phyloP scores from a whole-genome alignment of 106 monocot species.

The Alisma plantagoaquatica region DNA sequence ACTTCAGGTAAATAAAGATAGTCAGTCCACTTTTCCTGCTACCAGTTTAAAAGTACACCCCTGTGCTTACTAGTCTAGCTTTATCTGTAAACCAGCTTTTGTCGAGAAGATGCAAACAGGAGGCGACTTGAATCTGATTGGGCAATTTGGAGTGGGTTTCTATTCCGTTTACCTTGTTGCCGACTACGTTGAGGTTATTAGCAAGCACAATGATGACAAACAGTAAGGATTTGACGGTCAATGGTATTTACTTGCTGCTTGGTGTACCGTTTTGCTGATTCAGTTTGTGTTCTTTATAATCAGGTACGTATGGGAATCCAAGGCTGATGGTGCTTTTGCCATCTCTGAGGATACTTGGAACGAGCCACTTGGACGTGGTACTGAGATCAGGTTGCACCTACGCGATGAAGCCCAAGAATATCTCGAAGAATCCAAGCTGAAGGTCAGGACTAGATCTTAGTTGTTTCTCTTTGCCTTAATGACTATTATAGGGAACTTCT shows the following conservation, averaged over 20 bases:
- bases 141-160: slow-evolving; percentile 98
- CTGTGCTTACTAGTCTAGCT: background rate
- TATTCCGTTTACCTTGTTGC: slow-evolving; percentile 97
- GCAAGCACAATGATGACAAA: slow-evolving; percentile 97
- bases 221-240: slow-evolving; percentile 39
- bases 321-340: slow-evolving; percentile 95
- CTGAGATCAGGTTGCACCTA: slow-evolving; percentile 84
- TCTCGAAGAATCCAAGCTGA: slow-evolving; percentile 79
- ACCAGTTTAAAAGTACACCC: too few species aligned
- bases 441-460: too few species aligned
- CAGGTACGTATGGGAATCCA: slow-evolving; percentile 98
- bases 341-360: slow-evolving; percentile 97
- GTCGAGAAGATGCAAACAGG: slow-evolving; percentile 97
- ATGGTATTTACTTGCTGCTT: background rate
- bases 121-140: slow-evolving; percentile 93
- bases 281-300: background rate
- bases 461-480: too few species aligned
- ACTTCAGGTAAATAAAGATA: slow-evolving; percentile 57
- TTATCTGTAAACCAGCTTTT: slow-evolving; percentile 54
- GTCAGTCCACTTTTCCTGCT: too few species aligned
- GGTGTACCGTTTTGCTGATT: background rate
- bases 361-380: slow-evolving; percentile 95
- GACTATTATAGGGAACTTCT: too few species aligned
- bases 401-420: slow-evolving; percentile 94
- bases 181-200: slow-evolving; percentile 97